Evolutionary conservation across 345 rosid genomes (phyloP).

Genomic region (Jatropha curcas): DNA sequence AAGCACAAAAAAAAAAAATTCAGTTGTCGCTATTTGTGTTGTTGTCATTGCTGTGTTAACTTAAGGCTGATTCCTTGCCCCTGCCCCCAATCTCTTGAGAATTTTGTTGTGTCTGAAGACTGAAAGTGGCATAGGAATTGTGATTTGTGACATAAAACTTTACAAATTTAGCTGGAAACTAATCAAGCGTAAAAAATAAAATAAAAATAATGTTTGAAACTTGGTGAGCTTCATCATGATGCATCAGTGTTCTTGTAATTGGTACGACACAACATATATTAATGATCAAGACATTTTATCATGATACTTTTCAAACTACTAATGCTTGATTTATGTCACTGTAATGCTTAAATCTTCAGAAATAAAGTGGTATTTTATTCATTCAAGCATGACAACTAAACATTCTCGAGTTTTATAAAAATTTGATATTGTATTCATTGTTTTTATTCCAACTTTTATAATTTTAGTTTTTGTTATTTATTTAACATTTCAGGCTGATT

Average conservation of each 20-base stretch:
- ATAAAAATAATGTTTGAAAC: neutral
- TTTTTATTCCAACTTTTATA: neutral
- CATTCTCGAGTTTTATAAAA: too few relatives aligned
- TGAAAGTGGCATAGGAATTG: neutral
- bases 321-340: neutral
- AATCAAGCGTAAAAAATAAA: neutral
- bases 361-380: neutral
- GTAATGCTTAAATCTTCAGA: neutral
- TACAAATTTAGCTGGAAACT: neutral
- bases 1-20: neutral
- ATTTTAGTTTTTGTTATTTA: neutral
- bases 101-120: neutral
- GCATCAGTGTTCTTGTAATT: neutral
- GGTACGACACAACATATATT: neutral
- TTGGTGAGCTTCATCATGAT: neutral
- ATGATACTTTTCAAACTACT: neutral
- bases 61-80: neutral
- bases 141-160: neutral
- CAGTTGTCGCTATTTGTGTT: neutral
- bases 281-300: neutral
- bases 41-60: neutral
- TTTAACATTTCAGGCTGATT: slow-evolving; percentile 3
- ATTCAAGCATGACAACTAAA: neutral
- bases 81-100: neutral
- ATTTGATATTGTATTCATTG: neutral